Evolutionary conservation across 2,329 filamentous ascomycete species (phyloP), one percentile per base, ranked within the genome.

Genomic region (Neophaeococcomyces mojaviensis): DNA sequence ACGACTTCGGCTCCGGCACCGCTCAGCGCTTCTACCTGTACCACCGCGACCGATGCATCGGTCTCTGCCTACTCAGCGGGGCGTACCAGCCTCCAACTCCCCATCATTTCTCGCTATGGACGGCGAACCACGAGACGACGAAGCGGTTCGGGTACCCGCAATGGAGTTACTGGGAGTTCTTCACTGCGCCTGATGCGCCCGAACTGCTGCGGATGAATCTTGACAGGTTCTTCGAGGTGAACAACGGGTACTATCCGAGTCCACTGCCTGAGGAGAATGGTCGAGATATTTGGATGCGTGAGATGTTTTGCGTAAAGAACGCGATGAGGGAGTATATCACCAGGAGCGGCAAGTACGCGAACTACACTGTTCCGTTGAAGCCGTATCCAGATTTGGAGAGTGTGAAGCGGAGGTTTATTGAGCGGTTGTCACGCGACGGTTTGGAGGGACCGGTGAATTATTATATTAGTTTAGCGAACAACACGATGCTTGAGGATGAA

Each of bases 1-100:
- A 74, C 49, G 72, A 75, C 55, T 75, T 69, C 70, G 72, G 72
- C 34, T 64, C 63, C 15, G 49, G 44, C 10, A 49, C 67, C 9
- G 62, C 65, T 0, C 61, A 66, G 44, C 62, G 68, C 18, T 49
- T 73, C 10, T 70, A 66, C 51, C 62, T 68, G 40, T 66, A 65
- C 50, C 56, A 68, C 40, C 67, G 64, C 0, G 53, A 64, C 2
- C 64, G 68, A n/a, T 65, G 70, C 6, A 38, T 56, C 5, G 70
- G 66, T n/a, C 54, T 74, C 2, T 55, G 64, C 4, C 59, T 70
- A 47, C 46, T 74, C 18, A 70, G 65, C 47, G 59, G 69, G 3
- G 50, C 64, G 9, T 75, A 74, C 57, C 46, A 51, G 12, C 56
- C 61, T 1, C 69, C 68, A 1, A 49, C 49, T 0, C 45, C 50